Conservation (phyloP, 352 stramenopile species). For the Saprolegnia diclina region DNA sequence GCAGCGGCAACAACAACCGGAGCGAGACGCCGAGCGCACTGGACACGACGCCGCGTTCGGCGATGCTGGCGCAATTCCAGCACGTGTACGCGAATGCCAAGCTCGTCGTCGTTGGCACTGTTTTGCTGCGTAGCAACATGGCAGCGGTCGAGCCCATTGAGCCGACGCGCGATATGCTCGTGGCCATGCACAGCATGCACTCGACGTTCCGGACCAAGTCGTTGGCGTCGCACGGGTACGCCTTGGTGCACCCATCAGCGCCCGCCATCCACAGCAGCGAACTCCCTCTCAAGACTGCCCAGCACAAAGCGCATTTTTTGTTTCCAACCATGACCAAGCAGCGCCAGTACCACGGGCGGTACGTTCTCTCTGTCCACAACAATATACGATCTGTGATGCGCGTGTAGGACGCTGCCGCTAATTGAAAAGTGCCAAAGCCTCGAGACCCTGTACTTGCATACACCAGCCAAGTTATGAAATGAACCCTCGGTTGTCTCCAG, state of each 20-base stretch:
- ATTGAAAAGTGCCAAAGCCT: conserved; percentile 25
- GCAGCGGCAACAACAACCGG: neutral
- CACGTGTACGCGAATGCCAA: too few species aligned
- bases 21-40: too few species aligned
- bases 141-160: neutral
- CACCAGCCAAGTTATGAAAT: too few species aligned
- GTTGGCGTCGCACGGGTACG: neutral
- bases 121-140: conserved; percentile 18
- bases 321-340: conserved; percentile 36
- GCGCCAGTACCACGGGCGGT: conserved; percentile 33
- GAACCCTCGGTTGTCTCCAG: too few species aligned
- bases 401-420: conserved; percentile 21
- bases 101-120: too few species aligned
- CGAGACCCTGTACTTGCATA: too few species aligned
- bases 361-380: conserved; percentile 8
- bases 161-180: conserved; percentile 17
- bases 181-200: conserved; percentile 26
- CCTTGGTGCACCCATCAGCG: too few species aligned
- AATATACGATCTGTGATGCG: neutral
- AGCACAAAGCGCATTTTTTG: conserved; percentile 30
- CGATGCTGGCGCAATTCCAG: too few species aligned
- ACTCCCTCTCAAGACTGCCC: neutral
- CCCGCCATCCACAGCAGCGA: neutral
- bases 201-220: conserved; percentile 14
- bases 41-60: too few species aligned